Evolutionary conservation across 2,329 filamentous ascomycete species (phyloP).

Genomic region (Xylaria sp.): DNA sequence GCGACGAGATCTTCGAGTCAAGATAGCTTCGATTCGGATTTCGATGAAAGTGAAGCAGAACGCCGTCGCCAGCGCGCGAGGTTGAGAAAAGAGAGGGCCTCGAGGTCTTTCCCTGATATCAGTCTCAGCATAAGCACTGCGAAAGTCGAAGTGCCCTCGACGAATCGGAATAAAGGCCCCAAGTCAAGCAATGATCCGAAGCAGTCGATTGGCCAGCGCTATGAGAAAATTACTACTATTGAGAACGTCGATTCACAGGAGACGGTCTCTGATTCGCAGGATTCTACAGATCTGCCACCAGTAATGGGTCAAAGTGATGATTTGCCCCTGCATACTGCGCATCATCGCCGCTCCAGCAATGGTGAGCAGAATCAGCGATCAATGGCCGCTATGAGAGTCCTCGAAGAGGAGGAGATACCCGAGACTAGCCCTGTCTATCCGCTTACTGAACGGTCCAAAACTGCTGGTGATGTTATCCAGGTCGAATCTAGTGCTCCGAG

Average conservation of each 20-base stretch:
- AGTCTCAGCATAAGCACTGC: conserved; percentile 20
- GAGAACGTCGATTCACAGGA: conserved; percentile 28
- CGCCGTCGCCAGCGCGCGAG: conserved; percentile 27
- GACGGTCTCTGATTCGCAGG: conserved; percentile 32
- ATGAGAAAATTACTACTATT: conserved; percentile 15
- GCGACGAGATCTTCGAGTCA: conserved; percentile 19
- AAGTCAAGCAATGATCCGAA: conserved; percentile 11
- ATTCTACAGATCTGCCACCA: conserved; percentile 12
- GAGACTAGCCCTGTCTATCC: conserved; percentile 31
- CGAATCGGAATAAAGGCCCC: conserved; percentile 22
- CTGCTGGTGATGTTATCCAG: conserved; percentile 20
- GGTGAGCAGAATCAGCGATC: conserved; percentile 10
- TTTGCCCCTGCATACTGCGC: background rate
- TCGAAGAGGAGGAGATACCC: conserved; percentile 29
- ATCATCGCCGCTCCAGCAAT: background rate
- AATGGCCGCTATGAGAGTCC: conserved; percentile 6
- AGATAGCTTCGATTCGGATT: conserved; percentile 26
- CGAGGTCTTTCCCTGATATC: conserved; percentile 27
- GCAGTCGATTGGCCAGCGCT: conserved; percentile 15
- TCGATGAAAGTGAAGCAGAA: conserved; percentile 23
- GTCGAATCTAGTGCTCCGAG: conserved; percentile 22
- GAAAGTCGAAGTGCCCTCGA: conserved; percentile 31
- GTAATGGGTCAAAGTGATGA: background rate
- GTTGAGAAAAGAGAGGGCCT: conserved; percentile 26
- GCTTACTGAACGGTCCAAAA: conserved; percentile 22